Percentiles rank a stretch among this genome's conserved stretches.
phyloP scores from a whole-genome alignment of 208 protist species.

The Crithidia thermophila region DNA sequence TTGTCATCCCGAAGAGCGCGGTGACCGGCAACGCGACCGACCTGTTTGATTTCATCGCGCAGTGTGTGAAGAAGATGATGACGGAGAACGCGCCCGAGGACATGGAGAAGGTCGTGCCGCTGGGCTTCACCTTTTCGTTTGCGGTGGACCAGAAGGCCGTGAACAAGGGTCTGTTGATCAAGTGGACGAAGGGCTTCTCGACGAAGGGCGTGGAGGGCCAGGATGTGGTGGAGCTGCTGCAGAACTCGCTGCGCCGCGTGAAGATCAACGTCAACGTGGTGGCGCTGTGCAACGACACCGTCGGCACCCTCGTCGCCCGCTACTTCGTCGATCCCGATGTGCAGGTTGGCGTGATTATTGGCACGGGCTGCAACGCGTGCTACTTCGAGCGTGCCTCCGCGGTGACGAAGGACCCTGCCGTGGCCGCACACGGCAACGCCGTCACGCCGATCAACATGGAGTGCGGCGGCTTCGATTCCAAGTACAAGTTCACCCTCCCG shows the following conservation, averaged over 20 bases:
- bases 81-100: constrained; percentile 65
- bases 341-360: constrained; percentile 89
- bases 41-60: constrained; percentile 91
- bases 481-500: constrained; percentile 72
- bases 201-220: constrained; percentile 85
- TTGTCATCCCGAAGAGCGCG: constrained; percentile 56
- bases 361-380: constrained; percentile 92
- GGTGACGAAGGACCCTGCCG: constrained; percentile 76
- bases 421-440: constrained; percentile 44
- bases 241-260: constrained; percentile 60
- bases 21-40: constrained; percentile 55
- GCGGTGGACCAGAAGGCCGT: constrained; percentile 81
- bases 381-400: constrained; percentile 83
- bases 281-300: constrained; percentile 93
- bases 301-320: constrained; percentile 85
- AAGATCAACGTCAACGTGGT: constrained; percentile 80
- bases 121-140: constrained; percentile 95
- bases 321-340: constrained; percentile 69
- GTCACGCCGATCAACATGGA: constrained; percentile 91
- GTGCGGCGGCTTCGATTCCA: constrained; percentile 91
- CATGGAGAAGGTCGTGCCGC: constrained; percentile 52
- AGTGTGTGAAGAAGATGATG: constrained; percentile 71
- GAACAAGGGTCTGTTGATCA: constrained; percentile 78
- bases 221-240: constrained; percentile 89
- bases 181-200: constrained; percentile 93